Evolutionary conservation across 306 rosid genomes (phyloP).

Genomic region (Medicago ruthenica): DNA sequence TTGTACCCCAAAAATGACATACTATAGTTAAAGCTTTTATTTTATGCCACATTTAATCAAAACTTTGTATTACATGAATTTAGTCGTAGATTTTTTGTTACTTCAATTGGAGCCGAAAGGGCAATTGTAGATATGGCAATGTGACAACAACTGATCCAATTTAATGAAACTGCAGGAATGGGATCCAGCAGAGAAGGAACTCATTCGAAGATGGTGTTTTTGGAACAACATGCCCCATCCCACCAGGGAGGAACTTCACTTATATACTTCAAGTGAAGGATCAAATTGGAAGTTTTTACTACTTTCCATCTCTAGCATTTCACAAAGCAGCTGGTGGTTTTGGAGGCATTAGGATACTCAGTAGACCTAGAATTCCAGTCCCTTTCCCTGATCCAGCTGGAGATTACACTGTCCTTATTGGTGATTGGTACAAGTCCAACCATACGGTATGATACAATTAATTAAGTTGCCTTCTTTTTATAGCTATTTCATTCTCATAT

Average conservation of each 20-base stretch:
- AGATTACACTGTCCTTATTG: conserved; percentile 87
- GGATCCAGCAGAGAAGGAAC: conserved; percentile 88
- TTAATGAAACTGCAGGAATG: conserved; percentile 58
- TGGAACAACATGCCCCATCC: conserved; percentile 96
- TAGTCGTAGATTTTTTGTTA: background rate
- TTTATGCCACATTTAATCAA: too few relatives aligned
- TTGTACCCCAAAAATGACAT: too few relatives aligned
- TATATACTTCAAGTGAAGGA: conserved; percentile 96
- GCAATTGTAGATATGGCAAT: background rate
- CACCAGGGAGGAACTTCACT: conserved; percentile 89
- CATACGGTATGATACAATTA: conserved; percentile 64
- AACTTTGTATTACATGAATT: background rate
- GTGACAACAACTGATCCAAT: background rate
- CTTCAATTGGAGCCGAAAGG: too few relatives aligned
- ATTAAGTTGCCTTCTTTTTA: too few relatives aligned
- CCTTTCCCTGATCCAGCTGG: conserved; percentile 91
- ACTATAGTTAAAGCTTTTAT: too few relatives aligned
- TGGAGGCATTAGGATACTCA: conserved; percentile 93
- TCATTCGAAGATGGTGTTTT: conserved; percentile 86
- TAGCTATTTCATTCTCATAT: too few relatives aligned
- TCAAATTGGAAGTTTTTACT: conserved; percentile 93
- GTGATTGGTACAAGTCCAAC: conserved; percentile 92
- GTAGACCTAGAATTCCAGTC: conserved; percentile 93
- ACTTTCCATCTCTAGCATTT: conserved; percentile 91
- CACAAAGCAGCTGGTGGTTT: conserved; percentile 99